Conservation (phyloP, 1,284 basidiomycete species). For the Naganishia liquefaciens region DNA sequence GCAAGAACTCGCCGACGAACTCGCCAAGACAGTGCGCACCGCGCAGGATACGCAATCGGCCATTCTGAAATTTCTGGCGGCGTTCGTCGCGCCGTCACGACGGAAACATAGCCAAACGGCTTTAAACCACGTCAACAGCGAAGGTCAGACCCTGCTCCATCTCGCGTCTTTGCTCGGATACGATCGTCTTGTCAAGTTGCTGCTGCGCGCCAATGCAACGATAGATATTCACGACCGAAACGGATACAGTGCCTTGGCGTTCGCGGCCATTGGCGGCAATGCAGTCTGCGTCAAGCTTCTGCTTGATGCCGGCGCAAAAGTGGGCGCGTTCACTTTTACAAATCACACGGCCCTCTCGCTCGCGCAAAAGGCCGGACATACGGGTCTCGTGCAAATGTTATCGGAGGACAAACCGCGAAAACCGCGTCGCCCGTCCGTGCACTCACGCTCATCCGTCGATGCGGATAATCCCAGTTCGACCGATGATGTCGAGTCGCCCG, state of each 20-base stretch:
- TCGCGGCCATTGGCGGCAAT: constrained; percentile 73
- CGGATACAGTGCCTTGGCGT: constrained; percentile 86
- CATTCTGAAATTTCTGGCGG: constrained; percentile 70
- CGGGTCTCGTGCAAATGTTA: constrained; percentile 38
- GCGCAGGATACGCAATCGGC: constrained; percentile 65
- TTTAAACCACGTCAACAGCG: constrained; percentile 64
- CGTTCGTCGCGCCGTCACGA: constrained; percentile 34
- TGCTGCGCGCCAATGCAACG: constrained; percentile 73
- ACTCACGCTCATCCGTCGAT: constrained; percentile 39
- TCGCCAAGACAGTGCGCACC: constrained; percentile 58
- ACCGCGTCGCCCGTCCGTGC: constrained; percentile 23
- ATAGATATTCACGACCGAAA: constrained; percentile 83
- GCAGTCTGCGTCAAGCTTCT: constrained; percentile 68
- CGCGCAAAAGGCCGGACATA: constrained; percentile 61
- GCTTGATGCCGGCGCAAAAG: constrained; percentile 74
- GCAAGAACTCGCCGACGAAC: constrained; percentile 47
- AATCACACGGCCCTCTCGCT: constrained; percentile 81
- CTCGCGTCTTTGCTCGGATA: constrained; percentile 81
- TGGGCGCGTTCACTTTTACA: constrained; percentile 70
- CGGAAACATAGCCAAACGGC: constrained; percentile 49
- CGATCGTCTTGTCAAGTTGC: constrained; percentile 67
- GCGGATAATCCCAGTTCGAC: constrained; percentile 52
- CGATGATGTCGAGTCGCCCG: constrained; percentile 21
- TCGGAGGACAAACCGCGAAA: not conserved
- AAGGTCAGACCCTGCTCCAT: constrained; percentile 82